These are phyloP conservation scores for Leucocoprinus birnbaumii DNA, from an alignment of 768 basidiomycete genomes.

Conservation along the genomic window DNA sequence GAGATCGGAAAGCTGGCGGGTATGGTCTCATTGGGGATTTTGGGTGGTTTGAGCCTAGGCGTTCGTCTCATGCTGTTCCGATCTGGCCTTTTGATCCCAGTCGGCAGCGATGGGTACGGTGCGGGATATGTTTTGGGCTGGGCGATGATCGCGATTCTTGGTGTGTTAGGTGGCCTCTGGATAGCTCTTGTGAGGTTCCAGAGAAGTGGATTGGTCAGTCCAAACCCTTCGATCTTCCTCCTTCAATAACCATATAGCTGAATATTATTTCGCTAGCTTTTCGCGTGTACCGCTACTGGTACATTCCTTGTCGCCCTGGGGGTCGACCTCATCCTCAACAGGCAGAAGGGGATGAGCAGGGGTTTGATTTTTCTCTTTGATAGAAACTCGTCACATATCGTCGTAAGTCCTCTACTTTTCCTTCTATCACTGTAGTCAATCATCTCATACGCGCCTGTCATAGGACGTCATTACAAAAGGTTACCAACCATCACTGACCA, in stretches of 20 bases:
- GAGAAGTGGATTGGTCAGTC: constrained; percentile 48
- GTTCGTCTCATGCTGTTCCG: constrained; percentile 52
- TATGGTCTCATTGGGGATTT: constrained; percentile 41
- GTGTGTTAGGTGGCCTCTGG: constrained; percentile 35
- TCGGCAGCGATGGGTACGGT: constrained; percentile 9
- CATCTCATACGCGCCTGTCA: constrained; percentile 2
- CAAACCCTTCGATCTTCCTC: not conserved
- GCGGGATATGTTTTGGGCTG: constrained; percentile 43
- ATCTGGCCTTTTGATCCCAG: constrained; percentile 43
- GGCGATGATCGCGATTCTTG: constrained; percentile 47
- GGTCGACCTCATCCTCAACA: constrained; percentile 52
- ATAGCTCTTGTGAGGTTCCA: constrained; percentile 38
- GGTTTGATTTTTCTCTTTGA: constrained; percentile 66
- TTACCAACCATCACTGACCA: constrained; percentile 48
- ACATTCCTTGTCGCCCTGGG: constrained; percentile 58
- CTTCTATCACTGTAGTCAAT: not conserved
- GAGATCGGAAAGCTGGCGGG: constrained; percentile 47
- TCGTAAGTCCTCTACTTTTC: constrained; percentile 31
- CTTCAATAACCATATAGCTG: not conserved
- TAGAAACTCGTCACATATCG: constrained; percentile 52
- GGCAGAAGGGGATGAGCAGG: constrained; percentile 59
- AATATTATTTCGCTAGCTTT: constrained; percentile 26
- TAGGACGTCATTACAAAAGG: constrained; percentile 46
- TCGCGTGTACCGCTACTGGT: constrained; percentile 55
- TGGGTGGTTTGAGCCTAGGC: constrained; percentile 57